Conservation (phyloP, 2,329 filamentous ascomycete genomes). For the Trichophyton simii region DNA sequence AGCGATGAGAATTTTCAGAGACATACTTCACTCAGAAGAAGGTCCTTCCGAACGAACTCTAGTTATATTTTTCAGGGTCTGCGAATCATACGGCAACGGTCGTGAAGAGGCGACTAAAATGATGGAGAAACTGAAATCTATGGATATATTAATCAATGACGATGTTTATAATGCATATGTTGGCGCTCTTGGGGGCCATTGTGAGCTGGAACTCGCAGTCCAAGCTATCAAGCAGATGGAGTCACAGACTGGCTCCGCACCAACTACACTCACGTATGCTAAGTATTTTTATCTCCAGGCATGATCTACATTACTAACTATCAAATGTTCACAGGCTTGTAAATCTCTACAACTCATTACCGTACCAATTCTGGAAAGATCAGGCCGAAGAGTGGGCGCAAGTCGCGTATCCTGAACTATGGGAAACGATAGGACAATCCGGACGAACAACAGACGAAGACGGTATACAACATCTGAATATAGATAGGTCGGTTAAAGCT, state of each 20-base stretch:
- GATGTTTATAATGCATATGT: slow-evolving; percentile 65
- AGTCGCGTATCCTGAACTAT: slow-evolving; percentile 53
- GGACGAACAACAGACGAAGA: slow-evolving; percentile 10
- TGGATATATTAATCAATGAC: slow-evolving; percentile 67
- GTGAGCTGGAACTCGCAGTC: slow-evolving; percentile 55
- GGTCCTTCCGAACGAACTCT: slow-evolving; percentile 75
- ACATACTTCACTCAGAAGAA: slow-evolving; percentile 72
- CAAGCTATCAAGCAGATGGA: slow-evolving; percentile 55
- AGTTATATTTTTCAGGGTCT: slow-evolving; percentile 66
- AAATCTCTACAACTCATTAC: slow-evolving; percentile 61
- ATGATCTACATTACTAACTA: not conserved
- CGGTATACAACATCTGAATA: slow-evolving; percentile 10
- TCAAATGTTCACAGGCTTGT: slow-evolving; percentile 45
- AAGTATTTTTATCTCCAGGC: not conserved
- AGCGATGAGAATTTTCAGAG: slow-evolving; percentile 68
- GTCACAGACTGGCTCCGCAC: slow-evolving; percentile 50
- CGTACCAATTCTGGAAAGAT: slow-evolving; percentile 51
- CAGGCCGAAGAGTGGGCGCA: slow-evolving; percentile 64
- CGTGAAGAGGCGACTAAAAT: slow-evolving; percentile 40
- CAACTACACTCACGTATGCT: slow-evolving; percentile 60
- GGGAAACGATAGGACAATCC: slow-evolving; percentile 49
- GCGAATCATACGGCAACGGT: slow-evolving; percentile 45
- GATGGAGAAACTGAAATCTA: slow-evolving; percentile 45
- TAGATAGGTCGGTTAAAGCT: slow-evolving; percentile 10
- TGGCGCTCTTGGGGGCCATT: slow-evolving; percentile 61